These are phyloP conservation scores for Orbilia ellipsospora DNA, from an alignment of 2,329 filamentous ascomycete species.

Conservation along the genomic window DNA sequence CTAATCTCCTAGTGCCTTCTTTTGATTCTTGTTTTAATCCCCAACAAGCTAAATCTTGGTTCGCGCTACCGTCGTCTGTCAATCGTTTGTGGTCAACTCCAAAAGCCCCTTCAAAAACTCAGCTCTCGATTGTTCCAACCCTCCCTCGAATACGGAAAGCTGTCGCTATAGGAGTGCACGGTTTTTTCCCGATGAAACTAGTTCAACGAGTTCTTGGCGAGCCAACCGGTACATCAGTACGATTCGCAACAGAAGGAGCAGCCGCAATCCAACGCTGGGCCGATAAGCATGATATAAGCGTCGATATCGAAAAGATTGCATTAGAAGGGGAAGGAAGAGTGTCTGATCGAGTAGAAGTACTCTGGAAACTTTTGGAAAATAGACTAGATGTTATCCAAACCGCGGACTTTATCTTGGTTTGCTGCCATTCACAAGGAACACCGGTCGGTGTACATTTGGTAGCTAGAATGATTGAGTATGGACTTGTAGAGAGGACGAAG, in stretches of 20 bases:
- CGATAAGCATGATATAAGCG: constrained; percentile 75
- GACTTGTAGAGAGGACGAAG: constrained; percentile 78
- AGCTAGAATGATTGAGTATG: constrained; percentile 90
- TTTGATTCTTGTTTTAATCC: constrained; percentile 65
- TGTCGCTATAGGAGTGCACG: constrained; percentile 92
- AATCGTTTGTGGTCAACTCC: constrained; percentile 45
- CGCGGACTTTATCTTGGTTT: constrained; percentile 90
- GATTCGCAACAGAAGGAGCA: constrained; percentile 88
- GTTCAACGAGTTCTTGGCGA: constrained; percentile 92
- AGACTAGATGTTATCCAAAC: constrained; percentile 90
- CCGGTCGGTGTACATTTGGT: constrained; percentile 92
- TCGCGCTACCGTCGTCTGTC: constrained; percentile 66
- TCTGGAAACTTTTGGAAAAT: constrained; percentile 94
- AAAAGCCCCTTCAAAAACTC: constrained; percentile 73
- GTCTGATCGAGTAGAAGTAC: constrained; percentile 83
- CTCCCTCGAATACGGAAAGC: constrained; percentile 82
- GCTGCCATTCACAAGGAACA: constrained; percentile 94
- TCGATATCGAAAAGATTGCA: constrained; percentile 92
- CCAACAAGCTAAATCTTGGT: constrained; percentile 60
- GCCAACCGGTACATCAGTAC: constrained; percentile 92
- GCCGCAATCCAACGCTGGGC: constrained; percentile 86
- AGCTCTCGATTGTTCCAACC: constrained; percentile 77
- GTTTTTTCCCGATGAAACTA: constrained; percentile 87
- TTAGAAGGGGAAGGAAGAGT: constrained; percentile 96
- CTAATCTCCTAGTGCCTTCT: constrained; percentile 66